Base-by-base conservation (phyloP, 129 eudicot genomes). In the Dittrichia graveolens region DNA sequence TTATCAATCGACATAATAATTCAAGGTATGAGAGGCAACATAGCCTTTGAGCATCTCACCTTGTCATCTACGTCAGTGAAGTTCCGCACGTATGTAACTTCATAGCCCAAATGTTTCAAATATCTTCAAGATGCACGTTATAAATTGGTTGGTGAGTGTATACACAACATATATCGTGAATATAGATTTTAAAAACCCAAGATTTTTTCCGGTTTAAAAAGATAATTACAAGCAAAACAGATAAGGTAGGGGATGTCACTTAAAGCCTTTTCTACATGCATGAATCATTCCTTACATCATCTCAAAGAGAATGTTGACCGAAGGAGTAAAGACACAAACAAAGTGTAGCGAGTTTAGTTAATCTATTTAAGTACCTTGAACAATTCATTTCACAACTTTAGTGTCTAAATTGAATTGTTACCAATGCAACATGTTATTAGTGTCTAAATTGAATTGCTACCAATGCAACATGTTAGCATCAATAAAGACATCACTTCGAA, bases 1-100 rank as follows among this genome's bases (percentile, higher is more conserved):
- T 11, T 8, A 6, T 16, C 31, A 24, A 24, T 24, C 31, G 2
- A 24, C 52, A 35, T 15, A 57, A 45, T 11, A 44, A 55, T 46
- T 45, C 55, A 7, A 11, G 43, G 34, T n/a, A 61, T 59, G 9
- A 11, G 14, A 52, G 40, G 57, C 5, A 62, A 58, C 31, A 6
- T 46, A 42, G 13, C 52, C 60, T 59, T 79, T 64, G 44, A 43
- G 50, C 79, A 53, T 85, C 87, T 81, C 65, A 89, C 96, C 95
- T 89, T 92, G 81, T 92, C 98, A 78, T 89, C 98, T 31, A 92
- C 90, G 9, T 92, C 98, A 12, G 96, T 92, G 83, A 92, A 92
- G 72, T 87, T 89, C 67, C 95, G 88, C 41, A 92, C 98, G 60
- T 89, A 89, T 3, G 62, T 83, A 41, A 92, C 96, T 71, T 89